Evolutionary conservation across 2,329 filamentous ascomycete genomes (phyloP).

Genomic region (Fusarium piperis): DNA sequence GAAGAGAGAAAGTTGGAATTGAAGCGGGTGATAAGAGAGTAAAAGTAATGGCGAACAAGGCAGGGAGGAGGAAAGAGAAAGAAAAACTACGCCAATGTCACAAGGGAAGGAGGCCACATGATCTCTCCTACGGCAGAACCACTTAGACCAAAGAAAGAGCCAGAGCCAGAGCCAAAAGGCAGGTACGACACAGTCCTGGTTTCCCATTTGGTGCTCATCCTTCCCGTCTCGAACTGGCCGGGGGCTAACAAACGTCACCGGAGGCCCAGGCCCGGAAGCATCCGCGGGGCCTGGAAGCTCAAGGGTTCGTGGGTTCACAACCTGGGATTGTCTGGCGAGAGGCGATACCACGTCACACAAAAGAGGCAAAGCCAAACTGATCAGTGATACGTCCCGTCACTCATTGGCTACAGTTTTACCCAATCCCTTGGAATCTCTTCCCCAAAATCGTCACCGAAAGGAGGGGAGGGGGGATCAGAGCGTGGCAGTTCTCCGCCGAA

Average conservation of each 20-base stretch:
- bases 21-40: slow-evolving; percentile 1
- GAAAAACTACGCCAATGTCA: slow-evolving; percentile 14
- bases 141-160: neutral
- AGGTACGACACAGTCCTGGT: slow-evolving; percentile 5
- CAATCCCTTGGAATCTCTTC: neutral
- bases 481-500: slow-evolving; percentile 1
- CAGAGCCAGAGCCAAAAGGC: neutral
- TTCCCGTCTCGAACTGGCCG: neutral
- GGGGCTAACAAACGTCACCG: slow-evolving; percentile 24
- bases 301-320: neutral
- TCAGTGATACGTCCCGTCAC: neutral
- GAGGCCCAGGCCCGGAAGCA: slow-evolving; percentile 6
- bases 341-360: slow-evolving; percentile 7
- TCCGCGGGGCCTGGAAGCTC: neutral
- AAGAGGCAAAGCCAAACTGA: neutral
- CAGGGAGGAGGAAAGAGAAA: neutral
- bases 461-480: neutral
- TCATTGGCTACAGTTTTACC: neutral
- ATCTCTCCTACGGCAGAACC: slow-evolving; percentile 11
- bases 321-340: neutral
- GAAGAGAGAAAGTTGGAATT: slow-evolving; percentile 4
- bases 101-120: slow-evolving; percentile 22
- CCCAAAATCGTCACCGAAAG: slow-evolving; percentile 27
- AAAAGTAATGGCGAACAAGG: neutral
- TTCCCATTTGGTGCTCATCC: neutral